Evolutionary conservation across 768 basidiomycete genomes (phyloP), one percentile per base, ranked within the genome.

Genomic region (Mycena rebaudengoi): DNA sequence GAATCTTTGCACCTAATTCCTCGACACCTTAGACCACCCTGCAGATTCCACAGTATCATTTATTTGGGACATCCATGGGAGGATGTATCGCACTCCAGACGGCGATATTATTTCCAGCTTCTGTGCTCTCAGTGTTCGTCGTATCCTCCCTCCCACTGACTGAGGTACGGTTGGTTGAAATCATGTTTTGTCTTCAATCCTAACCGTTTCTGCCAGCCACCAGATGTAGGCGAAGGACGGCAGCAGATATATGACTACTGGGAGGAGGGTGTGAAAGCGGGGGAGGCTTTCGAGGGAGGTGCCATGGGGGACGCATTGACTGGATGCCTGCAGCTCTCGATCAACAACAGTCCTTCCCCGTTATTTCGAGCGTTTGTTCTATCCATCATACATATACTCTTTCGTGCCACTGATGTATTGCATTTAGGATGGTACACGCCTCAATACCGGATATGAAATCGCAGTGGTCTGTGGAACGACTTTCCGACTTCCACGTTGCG

Each of bases 11-110:
- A 13, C 5, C 12, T 55, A 13, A 7, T 14, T 14, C 52, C 10
- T 21, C 5, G 12, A 21, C 35, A 20, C 43, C 7, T 1, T 50
- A 68, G 63, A 32, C 45, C 14, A 44, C 53, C 7, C 64, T 68
- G 7, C 48, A 62, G 23, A 62, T 68, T 8, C 67, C 67, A 1
- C 23, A 35, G 5, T 68, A 55, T 35, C 67, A 68, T 54, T 33
- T 70, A 13, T 58, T 70, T 39, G 69, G 69, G 6, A 33, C 66
- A 35, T 70, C 69, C 6, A 68, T 70, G 64, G 69, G 69, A 16
- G 62, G 61, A 10, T 64, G 58, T 43, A 64, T 68, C 20, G 64
- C 56, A 16, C 43, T 68, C 2, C 69, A 70, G 49, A 50, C 59
- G 6, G 64, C 57, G 4, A 60, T 70, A 3, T 28, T 51, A 10